Evolutionary conservation across 371 early-diverging fungal species (phyloP).

Genomic region (Nematocida parisii): DNA sequence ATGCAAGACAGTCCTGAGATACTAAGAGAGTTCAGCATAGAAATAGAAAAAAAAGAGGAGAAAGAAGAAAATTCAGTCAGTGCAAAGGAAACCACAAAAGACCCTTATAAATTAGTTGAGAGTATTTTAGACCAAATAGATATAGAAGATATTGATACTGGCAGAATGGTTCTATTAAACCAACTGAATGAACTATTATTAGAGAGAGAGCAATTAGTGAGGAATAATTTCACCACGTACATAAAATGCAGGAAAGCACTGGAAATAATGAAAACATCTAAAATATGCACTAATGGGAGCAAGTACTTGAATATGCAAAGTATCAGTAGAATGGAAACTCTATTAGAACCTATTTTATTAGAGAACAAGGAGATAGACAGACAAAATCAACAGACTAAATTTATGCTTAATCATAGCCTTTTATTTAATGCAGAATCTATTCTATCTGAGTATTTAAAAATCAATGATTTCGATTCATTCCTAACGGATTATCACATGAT

Average conservation of each 20-base stretch:
- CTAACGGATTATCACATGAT: slow-evolving; percentile 31
- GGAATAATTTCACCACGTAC: slow-evolving; percentile 41
- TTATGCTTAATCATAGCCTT: slow-evolving; percentile 33
- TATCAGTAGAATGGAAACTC: background rate
- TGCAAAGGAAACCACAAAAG: slow-evolving; percentile 1
- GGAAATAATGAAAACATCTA: background rate
- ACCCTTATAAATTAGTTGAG: slow-evolving; percentile 31
- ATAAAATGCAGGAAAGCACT: slow-evolving; percentile 36
- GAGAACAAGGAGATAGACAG: slow-evolving; percentile 28
- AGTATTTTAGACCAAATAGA: slow-evolving; percentile 13
- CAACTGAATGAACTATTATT: slow-evolving; percentile 23
- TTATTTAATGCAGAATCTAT: slow-evolving; percentile 47
- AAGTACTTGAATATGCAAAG: background rate
- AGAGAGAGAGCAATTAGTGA: slow-evolving; percentile 33
- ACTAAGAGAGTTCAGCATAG: slow-evolving; percentile 33
- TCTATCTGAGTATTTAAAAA: slow-evolving; percentile 29
- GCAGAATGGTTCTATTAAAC: slow-evolving; percentile 27
- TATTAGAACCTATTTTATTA: slow-evolving; percentile 16
- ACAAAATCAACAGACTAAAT: slow-evolving; percentile 31
- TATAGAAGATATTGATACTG: slow-evolving; percentile 25
- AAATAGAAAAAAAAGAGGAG: slow-evolving; percentile 11
- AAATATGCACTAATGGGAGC: background rate
- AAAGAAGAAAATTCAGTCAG: background rate
- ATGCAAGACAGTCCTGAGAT: slow-evolving; percentile 45
- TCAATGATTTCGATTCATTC: slow-evolving; percentile 36